Evolutionary conservation across 805 yeast species (phyloP).

Genomic region (Candida maltosa): DNA sequence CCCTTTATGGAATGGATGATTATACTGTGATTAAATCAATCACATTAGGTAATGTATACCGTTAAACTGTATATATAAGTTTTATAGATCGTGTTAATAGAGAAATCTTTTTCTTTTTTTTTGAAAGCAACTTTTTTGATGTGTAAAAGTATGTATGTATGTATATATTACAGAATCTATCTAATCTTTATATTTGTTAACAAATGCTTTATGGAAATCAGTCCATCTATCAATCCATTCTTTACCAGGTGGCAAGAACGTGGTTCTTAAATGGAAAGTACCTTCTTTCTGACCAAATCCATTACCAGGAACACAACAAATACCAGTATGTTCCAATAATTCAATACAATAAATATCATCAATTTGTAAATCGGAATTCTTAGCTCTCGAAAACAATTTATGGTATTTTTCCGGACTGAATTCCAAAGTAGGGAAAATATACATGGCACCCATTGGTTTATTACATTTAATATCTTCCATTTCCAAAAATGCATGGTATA

Average conservation of each 20-base stretch:
- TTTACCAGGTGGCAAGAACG: conserved; percentile 92
- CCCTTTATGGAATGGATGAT: conserved; percentile 72
- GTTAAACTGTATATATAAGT: no score
- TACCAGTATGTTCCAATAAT: conserved; percentile 83
- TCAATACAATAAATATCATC: conserved; percentile 90
- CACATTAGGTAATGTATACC: conserved; percentile 44
- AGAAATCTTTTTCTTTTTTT: no score
- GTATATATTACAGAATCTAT: neutral
- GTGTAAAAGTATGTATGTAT: neutral
- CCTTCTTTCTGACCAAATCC: conserved; percentile 94
- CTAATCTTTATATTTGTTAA: conserved; percentile 45
- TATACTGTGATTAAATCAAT: conserved; percentile 57
- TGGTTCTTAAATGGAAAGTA: conserved; percentile 91
- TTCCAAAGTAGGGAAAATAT: conserved; percentile 78
- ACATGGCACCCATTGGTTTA: conserved; percentile 97
- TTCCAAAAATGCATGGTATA: conserved; percentile 66
- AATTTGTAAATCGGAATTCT: conserved; percentile 52
- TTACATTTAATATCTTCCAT: conserved; percentile 86
- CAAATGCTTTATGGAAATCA: conserved; percentile 72
- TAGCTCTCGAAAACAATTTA: conserved; percentile 61
- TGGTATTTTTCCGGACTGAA: conserved; percentile 47
- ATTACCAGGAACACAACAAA: conserved; percentile 95
- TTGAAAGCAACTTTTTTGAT: no score
- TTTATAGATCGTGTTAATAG: no score
- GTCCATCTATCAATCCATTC: conserved; percentile 84